Evolutionary conservation across 495 filamentous ascomycete species (phyloP).

Genomic region (Endocarpon pusillum): DNA sequence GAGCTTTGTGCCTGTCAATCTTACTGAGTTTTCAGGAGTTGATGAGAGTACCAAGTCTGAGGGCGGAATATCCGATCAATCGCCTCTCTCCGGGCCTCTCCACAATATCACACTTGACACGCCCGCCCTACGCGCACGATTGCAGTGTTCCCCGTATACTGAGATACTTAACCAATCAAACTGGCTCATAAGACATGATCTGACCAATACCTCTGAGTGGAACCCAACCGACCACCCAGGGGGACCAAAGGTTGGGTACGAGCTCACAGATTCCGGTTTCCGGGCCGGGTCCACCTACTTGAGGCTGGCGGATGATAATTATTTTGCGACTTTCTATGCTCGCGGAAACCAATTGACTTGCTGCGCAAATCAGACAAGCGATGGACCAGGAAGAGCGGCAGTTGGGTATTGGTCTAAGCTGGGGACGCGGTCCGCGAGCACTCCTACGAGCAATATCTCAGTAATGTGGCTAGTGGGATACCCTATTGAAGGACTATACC

Average conservation of each 20-base stretch:
- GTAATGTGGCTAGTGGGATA: conserved; percentile 18
- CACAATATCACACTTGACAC: conserved; percentile 15
- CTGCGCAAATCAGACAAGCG: background rate
- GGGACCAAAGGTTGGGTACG: conserved; percentile 4
- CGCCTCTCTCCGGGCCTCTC: conserved; percentile 3
- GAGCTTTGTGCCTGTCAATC: conserved; percentile 17
- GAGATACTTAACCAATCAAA: conserved; percentile 7
- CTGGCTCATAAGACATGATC: conserved; percentile 12
- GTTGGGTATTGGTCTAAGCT: conserved; percentile 16
- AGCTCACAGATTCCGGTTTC: conserved; percentile 3
- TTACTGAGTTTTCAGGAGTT: conserved; percentile 2
- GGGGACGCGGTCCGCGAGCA: conserved; percentile 1
- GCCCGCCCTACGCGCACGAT: conserved; percentile 13
- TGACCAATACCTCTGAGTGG: conserved; percentile 7
- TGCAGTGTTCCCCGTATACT: conserved; percentile 14
- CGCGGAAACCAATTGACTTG: background rate
- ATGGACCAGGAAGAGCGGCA: conserved; percentile 4
- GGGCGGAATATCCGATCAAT: background rate
- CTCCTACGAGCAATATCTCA: conserved; percentile 16
- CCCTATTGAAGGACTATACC: conserved; percentile 5
- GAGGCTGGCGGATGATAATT: background rate
- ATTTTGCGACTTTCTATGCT: background rate
- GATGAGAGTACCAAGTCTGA: background rate
- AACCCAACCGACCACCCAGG: conserved; percentile 4
- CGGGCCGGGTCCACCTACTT: conserved; percentile 1